These are phyloP conservation scores for Trematosphaeria pertusa DNA, from an alignment of 2,329 filamentous ascomycete species.

Conservation along the genomic window DNA sequence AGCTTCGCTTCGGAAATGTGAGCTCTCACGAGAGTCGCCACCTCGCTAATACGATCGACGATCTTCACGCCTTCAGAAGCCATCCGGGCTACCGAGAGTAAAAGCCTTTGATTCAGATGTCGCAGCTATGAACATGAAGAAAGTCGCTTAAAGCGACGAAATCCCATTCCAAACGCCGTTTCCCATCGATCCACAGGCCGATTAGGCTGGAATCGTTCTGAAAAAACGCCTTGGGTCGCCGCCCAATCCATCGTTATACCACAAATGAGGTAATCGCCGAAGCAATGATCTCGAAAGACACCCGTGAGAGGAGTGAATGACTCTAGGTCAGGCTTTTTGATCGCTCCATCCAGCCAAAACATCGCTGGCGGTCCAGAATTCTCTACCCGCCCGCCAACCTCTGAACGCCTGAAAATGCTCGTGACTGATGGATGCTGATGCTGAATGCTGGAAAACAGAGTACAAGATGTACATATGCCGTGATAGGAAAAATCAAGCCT, in stretches of 20 bases:
- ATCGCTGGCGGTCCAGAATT: background rate
- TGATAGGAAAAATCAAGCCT: conserved; percentile 9
- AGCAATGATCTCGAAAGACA: background rate
- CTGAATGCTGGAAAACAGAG: conserved; percentile 5
- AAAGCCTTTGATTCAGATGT: background rate
- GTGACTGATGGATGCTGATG: background rate
- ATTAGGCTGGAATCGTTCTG: background rate
- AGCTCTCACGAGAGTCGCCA: background rate
- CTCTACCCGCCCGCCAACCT: conserved; percentile 13
- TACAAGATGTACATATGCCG: background rate
- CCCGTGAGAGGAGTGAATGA: background rate
- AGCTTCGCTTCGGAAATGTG: background rate
- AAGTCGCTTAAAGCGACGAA: background rate
- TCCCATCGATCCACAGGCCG: background rate
- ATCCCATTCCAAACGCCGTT: background rate
- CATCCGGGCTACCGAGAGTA: background rate
- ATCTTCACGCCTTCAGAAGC: background rate
- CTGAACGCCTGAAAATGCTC: conserved; percentile 28
- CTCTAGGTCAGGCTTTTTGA: background rate
- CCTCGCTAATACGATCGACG: background rate
- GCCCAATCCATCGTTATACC: conserved; percentile 3
- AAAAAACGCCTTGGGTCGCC: conserved; percentile 6
- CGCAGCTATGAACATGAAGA: background rate
- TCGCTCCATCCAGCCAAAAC: background rate
- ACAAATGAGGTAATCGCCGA: background rate